Conservation (phyloP, 192 early-diverging fungal species). For the Lobosporangium transversale region DNA sequence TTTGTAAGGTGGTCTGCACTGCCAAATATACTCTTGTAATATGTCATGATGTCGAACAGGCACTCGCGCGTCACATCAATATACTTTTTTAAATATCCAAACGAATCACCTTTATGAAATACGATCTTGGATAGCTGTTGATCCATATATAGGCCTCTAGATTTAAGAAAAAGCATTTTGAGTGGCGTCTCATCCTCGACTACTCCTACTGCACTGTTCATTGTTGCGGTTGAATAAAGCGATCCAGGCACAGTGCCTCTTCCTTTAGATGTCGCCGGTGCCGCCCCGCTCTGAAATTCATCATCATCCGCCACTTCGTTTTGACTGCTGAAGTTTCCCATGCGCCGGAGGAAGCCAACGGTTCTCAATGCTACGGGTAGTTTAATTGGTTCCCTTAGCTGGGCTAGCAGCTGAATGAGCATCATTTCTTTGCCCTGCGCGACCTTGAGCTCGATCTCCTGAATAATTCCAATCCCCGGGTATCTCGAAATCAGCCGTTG, state of each 20-base stretch:
- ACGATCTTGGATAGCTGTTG: conserved; percentile 62
- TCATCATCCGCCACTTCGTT: conserved; percentile 27
- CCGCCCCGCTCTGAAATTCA: background rate
- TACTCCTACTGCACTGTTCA: background rate
- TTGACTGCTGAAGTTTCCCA: conserved; percentile 65
- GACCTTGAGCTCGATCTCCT: conserved; percentile 70
- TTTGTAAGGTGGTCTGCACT: conserved; percentile 33
- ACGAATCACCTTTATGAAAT: conserved; percentile 60
- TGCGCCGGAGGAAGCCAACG: conserved; percentile 79
- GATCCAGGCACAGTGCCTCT: background rate
- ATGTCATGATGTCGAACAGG: conserved; percentile 84
- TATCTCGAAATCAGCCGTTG: conserved; percentile 64
- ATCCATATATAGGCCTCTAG: conserved; percentile 70
- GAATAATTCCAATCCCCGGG: conserved; percentile 65
- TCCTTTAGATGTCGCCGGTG: conserved; percentile 2
- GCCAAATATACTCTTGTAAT: conserved; percentile 82
- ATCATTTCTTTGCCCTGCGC: conserved; percentile 68
- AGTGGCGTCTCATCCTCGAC: conserved; percentile 72
- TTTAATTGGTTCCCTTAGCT: conserved; percentile 77
- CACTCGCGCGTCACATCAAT: conserved; percentile 83
- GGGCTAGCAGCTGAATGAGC: conserved; percentile 74
- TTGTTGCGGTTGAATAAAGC: background rate
- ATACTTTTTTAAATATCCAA: conserved; percentile 77
- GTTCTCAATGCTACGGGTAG: conserved; percentile 79
- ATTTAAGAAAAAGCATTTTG: conserved; percentile 77